Evolutionary conservation across 371 early-diverging fungal genomes (phyloP).

Genomic region (Mortierella sp.): DNA sequence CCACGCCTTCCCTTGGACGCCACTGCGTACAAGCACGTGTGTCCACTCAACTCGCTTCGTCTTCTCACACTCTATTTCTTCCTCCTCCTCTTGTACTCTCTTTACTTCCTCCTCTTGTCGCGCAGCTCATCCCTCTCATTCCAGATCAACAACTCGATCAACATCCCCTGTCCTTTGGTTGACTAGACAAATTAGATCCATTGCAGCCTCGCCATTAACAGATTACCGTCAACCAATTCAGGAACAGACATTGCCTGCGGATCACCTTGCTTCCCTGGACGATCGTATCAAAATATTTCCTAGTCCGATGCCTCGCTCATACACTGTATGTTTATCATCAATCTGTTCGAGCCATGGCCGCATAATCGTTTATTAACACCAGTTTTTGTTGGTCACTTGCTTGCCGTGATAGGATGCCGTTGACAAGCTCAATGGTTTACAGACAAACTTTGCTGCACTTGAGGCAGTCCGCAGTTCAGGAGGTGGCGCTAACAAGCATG

Average conservation of each 20-base stretch:
- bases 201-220: not conserved
- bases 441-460: conserved; percentile 86
- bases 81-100: conserved; percentile 8
- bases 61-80: conserved; percentile 1
- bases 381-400: not conserved
- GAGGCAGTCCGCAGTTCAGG: conserved; percentile 80
- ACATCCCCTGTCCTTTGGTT: conserved; percentile 1
- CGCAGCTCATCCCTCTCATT: not conserved
- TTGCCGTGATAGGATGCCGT: conserved; percentile 73
- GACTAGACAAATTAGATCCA: conserved; percentile 31
- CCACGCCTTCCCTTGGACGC: conserved; percentile 9
- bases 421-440: conserved; percentile 74
- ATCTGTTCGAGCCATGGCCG: not conserved
- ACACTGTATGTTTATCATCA: conserved; percentile 20
- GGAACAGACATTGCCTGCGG: conserved; percentile 5
- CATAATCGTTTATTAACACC: not conserved
- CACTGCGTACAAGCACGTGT: conserved; percentile 32
- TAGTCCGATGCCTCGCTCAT: conserved; percentile 54
- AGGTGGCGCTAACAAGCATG: conserved; percentile 73
- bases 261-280: conserved; percentile 14
- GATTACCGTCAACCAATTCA: conserved; percentile 6
- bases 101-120: conserved; percentile 10
- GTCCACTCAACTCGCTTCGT: not conserved
- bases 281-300: conserved; percentile 41
- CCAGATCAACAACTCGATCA: not conserved